Evolutionary conservation across 164 flowering plant genomes (phyloP).

Genomic region (Pachysandra terminalis): DNA sequence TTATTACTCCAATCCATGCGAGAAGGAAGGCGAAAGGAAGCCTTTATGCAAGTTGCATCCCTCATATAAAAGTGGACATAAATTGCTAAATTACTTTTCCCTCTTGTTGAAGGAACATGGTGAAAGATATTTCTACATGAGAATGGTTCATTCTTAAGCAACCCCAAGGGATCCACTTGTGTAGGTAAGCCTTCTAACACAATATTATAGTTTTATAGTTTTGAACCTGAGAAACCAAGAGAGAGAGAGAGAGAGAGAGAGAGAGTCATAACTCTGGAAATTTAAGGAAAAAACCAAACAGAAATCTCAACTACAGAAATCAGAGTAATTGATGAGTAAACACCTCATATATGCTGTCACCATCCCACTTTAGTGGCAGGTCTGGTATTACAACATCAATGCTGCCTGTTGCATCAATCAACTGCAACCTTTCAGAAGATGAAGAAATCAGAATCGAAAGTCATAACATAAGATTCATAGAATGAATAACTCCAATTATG

Average conservation of each 20-base stretch:
- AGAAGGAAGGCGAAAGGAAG: constrained; percentile 21
- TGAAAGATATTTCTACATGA: constrained; percentile 60
- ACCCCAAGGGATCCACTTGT: constrained; percentile 16
- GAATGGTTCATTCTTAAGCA: constrained; percentile 29
- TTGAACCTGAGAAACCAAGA: constrained; percentile 41
- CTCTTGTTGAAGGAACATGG: constrained; percentile 16
- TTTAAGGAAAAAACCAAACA: neutral
- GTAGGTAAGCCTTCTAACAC: constrained; percentile 55
- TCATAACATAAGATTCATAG: too few species aligned
- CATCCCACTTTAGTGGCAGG: constrained; percentile 48
- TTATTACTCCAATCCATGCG: constrained; percentile 18
- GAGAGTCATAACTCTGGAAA: neutral
- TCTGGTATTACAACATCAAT: constrained; percentile 70
- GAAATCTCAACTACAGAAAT: neutral
- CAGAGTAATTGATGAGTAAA: neutral
- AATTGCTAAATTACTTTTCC: constrained; percentile 23
- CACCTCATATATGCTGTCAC: constrained; percentile 65
- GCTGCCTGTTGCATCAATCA: constrained; percentile 77
- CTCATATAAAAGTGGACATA: constrained; percentile 40
- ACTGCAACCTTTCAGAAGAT: constrained; percentile 74
- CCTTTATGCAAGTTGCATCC: constrained; percentile 31
- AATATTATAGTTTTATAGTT: constrained; percentile 51
- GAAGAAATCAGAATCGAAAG: constrained; percentile 45
- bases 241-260: neutral
- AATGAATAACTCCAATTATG: too few species aligned